Percentiles rank a stretch among this genome's conserved stretches.
These are phyloP conservation scores for Nicotiana tomentosiformis DNA, from an alignment of 257 asterid species.

Conservation along the genomic window DNA sequence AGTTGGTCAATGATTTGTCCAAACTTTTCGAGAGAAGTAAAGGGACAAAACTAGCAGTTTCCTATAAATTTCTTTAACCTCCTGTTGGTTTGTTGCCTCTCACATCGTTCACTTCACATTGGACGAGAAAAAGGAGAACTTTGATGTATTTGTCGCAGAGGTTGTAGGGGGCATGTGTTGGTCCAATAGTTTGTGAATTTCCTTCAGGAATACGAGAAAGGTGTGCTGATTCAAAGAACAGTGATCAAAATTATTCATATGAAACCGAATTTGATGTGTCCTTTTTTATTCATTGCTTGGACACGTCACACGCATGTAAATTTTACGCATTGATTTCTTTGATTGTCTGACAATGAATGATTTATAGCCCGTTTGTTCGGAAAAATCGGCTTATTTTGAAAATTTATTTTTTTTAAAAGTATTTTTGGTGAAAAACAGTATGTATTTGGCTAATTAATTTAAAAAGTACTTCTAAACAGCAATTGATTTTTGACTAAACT, in stretches of 20 bases:
- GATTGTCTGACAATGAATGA: too few species aligned
- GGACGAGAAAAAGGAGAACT: not conserved
- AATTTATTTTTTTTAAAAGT: too few species aligned
- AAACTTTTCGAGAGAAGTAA: not conserved
- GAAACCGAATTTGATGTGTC: not conserved
- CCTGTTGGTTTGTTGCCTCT: not conserved
- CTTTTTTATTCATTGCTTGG: not conserved
- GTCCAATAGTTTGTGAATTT: not conserved
- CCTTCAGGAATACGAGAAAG: not conserved
- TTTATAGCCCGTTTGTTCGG: too few species aligned
- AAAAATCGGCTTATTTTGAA: too few species aligned
- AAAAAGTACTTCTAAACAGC: too few species aligned
- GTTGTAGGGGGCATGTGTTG: not conserved
- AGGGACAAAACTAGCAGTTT: not conserved
- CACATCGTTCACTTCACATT: not conserved
- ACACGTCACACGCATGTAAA: not conserved
- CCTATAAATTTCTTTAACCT: not conserved
- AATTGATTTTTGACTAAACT: too few species aligned
- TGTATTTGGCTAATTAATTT: too few species aligned
- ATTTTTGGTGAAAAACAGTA: too few species aligned
- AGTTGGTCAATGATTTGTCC: not conserved
- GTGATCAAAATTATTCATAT: not conserved
- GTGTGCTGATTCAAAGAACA: not conserved
- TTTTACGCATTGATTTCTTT: too few species aligned
- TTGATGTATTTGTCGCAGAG: not conserved